A percentile compares a stretch with the other conserved stretches of the same genome.
phyloP scores from a whole-genome alignment of 768 basidiomycete species.

The Kwoniella shandongensis region DNA sequence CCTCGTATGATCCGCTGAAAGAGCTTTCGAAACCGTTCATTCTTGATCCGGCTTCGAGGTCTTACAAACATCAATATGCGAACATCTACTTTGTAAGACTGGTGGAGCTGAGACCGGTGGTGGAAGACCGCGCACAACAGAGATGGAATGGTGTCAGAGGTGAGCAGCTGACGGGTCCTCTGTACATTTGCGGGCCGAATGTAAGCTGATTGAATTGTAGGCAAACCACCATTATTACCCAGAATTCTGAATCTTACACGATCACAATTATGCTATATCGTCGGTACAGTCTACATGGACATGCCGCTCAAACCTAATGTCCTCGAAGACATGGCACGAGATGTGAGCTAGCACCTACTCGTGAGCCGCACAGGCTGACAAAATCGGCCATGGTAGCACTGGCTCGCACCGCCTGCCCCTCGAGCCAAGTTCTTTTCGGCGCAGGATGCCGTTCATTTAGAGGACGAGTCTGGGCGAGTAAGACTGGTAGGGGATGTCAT shows the following conservation, averaged over 20 bases:
- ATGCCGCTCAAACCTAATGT: conserved; percentile 99
- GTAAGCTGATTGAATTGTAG: conserved; percentile 8
- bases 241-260: conserved; percentile 67
- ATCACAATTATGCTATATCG: conserved; percentile 79
- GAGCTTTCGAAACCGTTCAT: conserved; percentile 48
- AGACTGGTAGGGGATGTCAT: conserved; percentile 76
- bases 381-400: conserved; percentile 62
- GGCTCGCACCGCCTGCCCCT: conserved; percentile 79
- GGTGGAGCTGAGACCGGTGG: conserved; percentile 58
- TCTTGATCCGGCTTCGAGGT: conserved; percentile 47
- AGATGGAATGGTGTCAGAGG: conserved; percentile 60
- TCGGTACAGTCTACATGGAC: conserved; percentile 97
- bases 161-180: conserved; percentile 17
- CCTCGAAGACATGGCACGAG: conserved; percentile 88
- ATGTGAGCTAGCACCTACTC: conserved; percentile 64
- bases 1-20: conserved; percentile 37
- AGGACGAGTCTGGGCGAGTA: conserved; percentile 94
- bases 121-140: conserved; percentile 59
- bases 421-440: conserved; percentile 70
- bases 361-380: conserved; percentile 1
- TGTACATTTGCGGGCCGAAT: background rate
- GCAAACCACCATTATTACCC: conserved; percentile 27
- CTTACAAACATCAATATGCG: conserved; percentile 69
- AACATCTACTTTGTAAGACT: conserved; percentile 71
- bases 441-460: conserved; percentile 80